Percentiles rank a stretch among this genome's conserved stretches.
These are phyloP conservation scores for Solanum infundibuliforme DNA, from an alignment of 257 asterid genomes.

Conservation along the genomic window DNA sequence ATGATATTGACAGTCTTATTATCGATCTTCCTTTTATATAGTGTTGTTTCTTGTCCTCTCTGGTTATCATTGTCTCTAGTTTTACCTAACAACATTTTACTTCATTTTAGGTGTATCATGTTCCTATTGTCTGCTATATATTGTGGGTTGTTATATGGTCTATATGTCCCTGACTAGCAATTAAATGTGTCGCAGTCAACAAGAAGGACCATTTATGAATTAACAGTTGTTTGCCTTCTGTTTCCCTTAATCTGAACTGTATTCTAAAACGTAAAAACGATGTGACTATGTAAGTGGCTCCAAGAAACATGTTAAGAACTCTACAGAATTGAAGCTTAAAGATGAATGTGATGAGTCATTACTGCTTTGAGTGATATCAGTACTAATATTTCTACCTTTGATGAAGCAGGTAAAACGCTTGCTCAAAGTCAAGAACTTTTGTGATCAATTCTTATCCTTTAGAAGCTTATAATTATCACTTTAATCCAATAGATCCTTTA, in stretches of 20 bases:
- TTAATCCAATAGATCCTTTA: not conserved
- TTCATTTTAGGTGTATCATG: slow-evolving; percentile 33
- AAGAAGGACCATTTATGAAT: slow-evolving; percentile 32
- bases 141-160: slow-evolving; percentile 49
- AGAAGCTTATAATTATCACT: not conserved
- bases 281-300: not conserved
- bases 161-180: slow-evolving; percentile 71
- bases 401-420: not conserved
- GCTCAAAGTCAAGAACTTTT: not conserved
- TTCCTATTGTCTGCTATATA: slow-evolving; percentile 35
- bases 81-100: not conserved
- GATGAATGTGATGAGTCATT: not conserved
- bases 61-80: not conserved
- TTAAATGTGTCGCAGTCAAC: slow-evolving; percentile 25
- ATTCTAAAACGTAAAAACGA: not conserved
- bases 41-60: not conserved
- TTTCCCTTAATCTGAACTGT: not conserved
- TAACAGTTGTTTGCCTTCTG: not conserved
- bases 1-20: not conserved
- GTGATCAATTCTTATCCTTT: not conserved
- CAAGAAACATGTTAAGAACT: not conserved
- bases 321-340: not conserved
- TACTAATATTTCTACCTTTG: not conserved
- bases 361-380: not conserved
- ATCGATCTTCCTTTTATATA: not conserved